Evolutionary conservation across 2,329 filamentous ascomycete species (phyloP).

Genomic region (Sporothrix protearum): DNA sequence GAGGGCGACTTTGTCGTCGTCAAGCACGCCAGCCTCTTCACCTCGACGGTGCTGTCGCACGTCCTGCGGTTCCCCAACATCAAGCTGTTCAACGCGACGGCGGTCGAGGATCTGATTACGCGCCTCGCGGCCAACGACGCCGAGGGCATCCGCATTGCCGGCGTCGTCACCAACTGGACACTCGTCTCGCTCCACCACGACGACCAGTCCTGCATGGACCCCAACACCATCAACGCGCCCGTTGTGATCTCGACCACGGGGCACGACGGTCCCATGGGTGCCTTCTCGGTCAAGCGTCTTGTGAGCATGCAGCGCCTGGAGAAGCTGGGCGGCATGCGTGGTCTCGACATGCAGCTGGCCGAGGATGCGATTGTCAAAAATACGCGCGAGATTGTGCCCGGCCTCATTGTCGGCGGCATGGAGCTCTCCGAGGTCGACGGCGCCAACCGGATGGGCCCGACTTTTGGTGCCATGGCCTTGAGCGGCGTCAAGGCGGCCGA

Average conservation of each 20-base stretch:
- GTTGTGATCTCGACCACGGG: slow-evolving; percentile 86
- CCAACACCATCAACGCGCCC: slow-evolving; percentile 92
- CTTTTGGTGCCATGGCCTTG: slow-evolving; percentile 85
- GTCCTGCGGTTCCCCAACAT: slow-evolving; percentile 84
- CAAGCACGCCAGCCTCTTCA: slow-evolving; percentile 91
- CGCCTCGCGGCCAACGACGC: slow-evolving; percentile 48
- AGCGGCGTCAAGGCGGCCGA: slow-evolving; percentile 88
- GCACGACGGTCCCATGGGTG: slow-evolving; percentile 86
- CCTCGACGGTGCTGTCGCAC: slow-evolving; percentile 77
- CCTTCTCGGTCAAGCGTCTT: slow-evolving; percentile 85
- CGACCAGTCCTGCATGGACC: slow-evolving; percentile 93
- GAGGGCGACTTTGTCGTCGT: slow-evolving; percentile 87
- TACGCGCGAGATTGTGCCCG: slow-evolving; percentile 82
- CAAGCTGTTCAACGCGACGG: slow-evolving; percentile 94
- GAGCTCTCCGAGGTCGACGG: slow-evolving; percentile 87
- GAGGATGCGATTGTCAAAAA: slow-evolving; percentile 93
- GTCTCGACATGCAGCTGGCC: slow-evolving; percentile 85
- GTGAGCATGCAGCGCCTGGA: slow-evolving; percentile 82
- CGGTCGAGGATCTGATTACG: slow-evolving; percentile 89
- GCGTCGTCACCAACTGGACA: slow-evolving; percentile 95
- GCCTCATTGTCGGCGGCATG: slow-evolving; percentile 92
- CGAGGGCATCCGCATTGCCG: slow-evolving; percentile 65
- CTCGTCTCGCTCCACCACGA: slow-evolving; percentile 83
- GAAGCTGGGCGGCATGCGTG: slow-evolving; percentile 86
- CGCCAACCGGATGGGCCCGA: slow-evolving; percentile 86